Percentiles rank a stretch among this genome's conserved stretches.
Conservation (phyloP, 352 stramenopile genomes). For the Pythium aquatile region DNA sequence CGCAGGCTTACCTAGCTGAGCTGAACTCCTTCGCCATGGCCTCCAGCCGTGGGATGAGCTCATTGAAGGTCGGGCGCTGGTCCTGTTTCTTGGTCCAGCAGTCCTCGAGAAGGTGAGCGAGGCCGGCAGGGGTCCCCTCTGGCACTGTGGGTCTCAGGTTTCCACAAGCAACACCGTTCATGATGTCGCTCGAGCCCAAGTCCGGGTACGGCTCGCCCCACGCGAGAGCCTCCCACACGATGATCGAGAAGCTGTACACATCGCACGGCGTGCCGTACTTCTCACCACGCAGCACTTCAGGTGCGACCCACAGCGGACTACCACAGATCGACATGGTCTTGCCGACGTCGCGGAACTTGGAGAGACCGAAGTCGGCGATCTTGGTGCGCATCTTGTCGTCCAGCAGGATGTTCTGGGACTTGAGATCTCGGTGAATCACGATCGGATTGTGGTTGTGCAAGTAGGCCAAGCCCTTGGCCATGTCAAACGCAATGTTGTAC, state of each 20-base stretch:
- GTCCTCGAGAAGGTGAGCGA: constrained; percentile 66
- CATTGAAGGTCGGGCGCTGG: constrained; percentile 75
- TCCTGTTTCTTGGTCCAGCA: constrained; percentile 88
- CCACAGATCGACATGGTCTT: constrained; percentile 89
- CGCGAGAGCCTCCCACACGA: constrained; percentile 81
- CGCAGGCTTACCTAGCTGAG: constrained; percentile 15
- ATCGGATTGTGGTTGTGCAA: constrained; percentile 96
- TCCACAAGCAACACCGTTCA: constrained; percentile 78
- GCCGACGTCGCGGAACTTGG: constrained; percentile 81
- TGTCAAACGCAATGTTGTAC: constrained; percentile 85
- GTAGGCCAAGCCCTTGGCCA: constrained; percentile 94
- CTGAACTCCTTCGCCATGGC: constrained; percentile 76
- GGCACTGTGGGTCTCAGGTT: constrained; percentile 73
- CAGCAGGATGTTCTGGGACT: constrained; percentile 78
- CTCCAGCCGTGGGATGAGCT: constrained; percentile 79
- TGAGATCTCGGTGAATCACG: constrained; percentile 95
- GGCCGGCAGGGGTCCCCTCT: constrained; percentile 50
- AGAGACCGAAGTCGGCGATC: constrained; percentile 80
- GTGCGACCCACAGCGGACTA: constrained; percentile 77
- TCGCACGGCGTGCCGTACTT: constrained; percentile 82
- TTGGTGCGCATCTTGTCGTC: constrained; percentile 86
- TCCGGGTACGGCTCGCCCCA: constrained; percentile 82
- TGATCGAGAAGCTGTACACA: constrained; percentile 90
- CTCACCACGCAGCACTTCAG: constrained; percentile 75
- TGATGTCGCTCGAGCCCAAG: constrained; percentile 80